Evolutionary conservation across 1,284 basidiomycete genomes (phyloP), one percentile per base, ranked within the genome.

Genomic region (Cerioporus squamosus): DNA sequence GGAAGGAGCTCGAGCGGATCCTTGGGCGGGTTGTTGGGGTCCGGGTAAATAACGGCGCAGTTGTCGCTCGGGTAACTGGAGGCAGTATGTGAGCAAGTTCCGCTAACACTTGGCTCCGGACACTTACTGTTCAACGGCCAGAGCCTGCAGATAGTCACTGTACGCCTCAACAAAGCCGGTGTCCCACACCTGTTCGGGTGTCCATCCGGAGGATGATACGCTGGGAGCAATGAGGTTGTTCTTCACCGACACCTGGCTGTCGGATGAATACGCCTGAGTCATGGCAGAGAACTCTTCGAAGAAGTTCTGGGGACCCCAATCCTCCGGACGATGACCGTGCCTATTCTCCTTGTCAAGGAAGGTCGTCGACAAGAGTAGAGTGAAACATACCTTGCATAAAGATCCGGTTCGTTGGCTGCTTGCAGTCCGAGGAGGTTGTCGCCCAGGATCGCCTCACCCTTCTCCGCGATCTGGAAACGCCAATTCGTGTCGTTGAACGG

Each of bases 341-440:
- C 63, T 66, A 29, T 42, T n/a, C n/a, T 42, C n/a, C n/a, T 14
- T 3, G 23, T 10, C 20, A 49, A 20, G 18, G 9, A 22, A 24
- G 17, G 15, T 22, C 10, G 23, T 1, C 50, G 15, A 29, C 14
- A 7, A n/a, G 26, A 3, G 18, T 15, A 23, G 0, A 12, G 7
- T 20, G 26, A 29, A 36, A 18, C 29, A 46, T 18, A 67, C 65
- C 42, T 39, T 2, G 51, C 58, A 38, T 82, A 90, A 59, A 89
- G 73, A 73, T 90, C 87, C 5, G 88, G 89, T 70, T 91, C 88
- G 70, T 91, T 91, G 5, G 83, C 86, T 10, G 76, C 77, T 66
- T 85, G 81, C 38, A 88, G 66, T 1, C 87, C 56, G 26, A 84
- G 70, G 14, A 90, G 79, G 60, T 79, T 74, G 53, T 79, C 72